Percentiles rank a stretch among this genome's conserved stretches.
Evolutionary conservation across 129 eudicot genomes (phyloP).

Genomic region (Ambrosia artemisiifolia): DNA sequence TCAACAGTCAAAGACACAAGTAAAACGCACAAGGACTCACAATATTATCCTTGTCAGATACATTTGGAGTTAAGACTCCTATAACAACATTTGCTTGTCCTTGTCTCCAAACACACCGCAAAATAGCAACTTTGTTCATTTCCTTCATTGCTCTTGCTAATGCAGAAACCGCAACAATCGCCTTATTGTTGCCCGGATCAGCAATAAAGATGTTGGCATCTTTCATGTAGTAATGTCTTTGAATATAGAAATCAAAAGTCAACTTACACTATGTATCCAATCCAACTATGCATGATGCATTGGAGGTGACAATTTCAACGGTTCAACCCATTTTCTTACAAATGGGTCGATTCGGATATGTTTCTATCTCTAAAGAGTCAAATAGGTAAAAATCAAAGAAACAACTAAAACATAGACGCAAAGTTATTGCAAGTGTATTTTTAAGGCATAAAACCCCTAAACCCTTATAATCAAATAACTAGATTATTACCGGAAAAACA

Average conservation of each 20-base stretch:
- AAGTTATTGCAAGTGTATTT: neutral
- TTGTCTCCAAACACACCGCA: conserved; percentile 96
- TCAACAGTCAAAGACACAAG: neutral
- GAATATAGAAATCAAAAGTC: neutral
- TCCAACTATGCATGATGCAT: neutral
- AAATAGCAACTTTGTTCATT: conserved; percentile 81
- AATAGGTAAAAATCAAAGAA: neutral
- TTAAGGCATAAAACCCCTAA: conserved; percentile 3
- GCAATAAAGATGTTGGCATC: conserved; percentile 87
- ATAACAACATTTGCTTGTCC: conserved; percentile 82
- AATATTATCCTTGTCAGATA: conserved; percentile 61
- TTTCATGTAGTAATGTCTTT: conserved; percentile 90
- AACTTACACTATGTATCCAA: neutral
- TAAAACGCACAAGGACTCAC: conserved; percentile 45
- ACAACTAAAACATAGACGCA: neutral
- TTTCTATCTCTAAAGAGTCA: neutral
- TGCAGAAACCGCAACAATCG: conserved; percentile 76
- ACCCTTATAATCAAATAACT: neutral
- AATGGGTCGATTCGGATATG: neutral
- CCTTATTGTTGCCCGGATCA: conserved; percentile 83
- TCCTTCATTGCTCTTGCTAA: conserved; percentile 97
- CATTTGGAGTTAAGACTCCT: conserved; percentile 81
- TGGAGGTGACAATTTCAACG: neutral
- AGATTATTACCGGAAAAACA: neutral
- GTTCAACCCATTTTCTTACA: neutral